Base-by-base conservation (phyloP, 2,329 filamentous ascomycete genomes). In the Aureobasidium sp. region DNA sequence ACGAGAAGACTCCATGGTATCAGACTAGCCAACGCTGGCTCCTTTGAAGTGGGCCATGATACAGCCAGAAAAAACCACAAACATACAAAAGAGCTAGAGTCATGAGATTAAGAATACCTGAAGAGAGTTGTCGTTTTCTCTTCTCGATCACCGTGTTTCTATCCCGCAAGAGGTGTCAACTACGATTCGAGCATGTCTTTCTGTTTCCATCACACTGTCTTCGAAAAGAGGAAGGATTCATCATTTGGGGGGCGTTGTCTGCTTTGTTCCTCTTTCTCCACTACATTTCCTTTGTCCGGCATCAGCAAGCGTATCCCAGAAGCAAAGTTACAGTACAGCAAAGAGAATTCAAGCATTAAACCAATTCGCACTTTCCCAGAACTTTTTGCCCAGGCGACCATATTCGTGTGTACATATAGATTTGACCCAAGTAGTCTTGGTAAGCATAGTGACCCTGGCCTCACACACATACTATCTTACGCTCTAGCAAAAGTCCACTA, bases 1-100 rank as follows among this genome's bases (percentile, higher is more conserved):
- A 22, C n/a, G 54, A 47, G 24, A 58, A 48, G 42, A 60, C 57
- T 14, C 57, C 57, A 7, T 60, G 57, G 57, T 17, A 60, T 12
- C 57, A 60, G 35, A 60, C 57, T n/a, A 49, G 45, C 27, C 57
- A 60, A 35, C 57, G 45, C 14, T 60, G 57, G 57, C 57, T 60
- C n/a, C 22, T 60, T 3, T 60, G 56, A 60, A 29, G 12, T 12
- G 39, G 11, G 17, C 19, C 15, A 49, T 3, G 24, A 17, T 24
- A 27, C 52, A 44, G 29, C 27, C 53, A 57, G 29, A 24, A 31
- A 54, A 48, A 31, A 33, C 39, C 45, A 60, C n/a, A 58, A 58
- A 58, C 24, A 58, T 2, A 49, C n/a, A 49, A 50, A 50, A 40
- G 33, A 40, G 35, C 47, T 37, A 49, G 22, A 50, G 31, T 50